Percentiles rank a stretch among this genome's conserved stretches.
Conservation (phyloP, 495 filamentous ascomycete genomes). For the Neurospora sublineolata region DNA sequence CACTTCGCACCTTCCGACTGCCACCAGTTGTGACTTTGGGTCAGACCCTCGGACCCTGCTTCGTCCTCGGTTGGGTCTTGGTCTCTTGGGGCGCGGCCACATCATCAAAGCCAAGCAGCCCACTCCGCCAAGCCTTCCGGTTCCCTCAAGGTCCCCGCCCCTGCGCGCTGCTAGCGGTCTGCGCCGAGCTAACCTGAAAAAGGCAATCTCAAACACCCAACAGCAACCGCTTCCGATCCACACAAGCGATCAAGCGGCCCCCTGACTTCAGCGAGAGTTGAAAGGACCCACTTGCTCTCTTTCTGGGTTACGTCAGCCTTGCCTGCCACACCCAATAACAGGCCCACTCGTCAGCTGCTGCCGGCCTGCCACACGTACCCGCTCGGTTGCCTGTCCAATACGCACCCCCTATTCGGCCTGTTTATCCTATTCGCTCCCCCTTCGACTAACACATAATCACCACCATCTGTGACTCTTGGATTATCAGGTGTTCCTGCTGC, state of each 20-base stretch:
- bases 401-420: constrained; percentile 14
- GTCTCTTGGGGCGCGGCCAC: constrained; percentile 15
- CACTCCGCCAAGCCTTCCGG: background rate
- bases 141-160: background rate
- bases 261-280: background rate
- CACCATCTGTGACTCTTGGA: background rate
- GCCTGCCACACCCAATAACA: background rate
- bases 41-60: constrained; percentile 13
- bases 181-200: background rate
- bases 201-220: background rate
- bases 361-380: background rate
- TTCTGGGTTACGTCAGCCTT: constrained; percentile 16
- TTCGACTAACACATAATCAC: background rate
- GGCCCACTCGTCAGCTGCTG: background rate
- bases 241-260: background rate
- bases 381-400: background rate
- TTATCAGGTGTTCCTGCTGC: background rate
- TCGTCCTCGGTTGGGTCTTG: constrained; percentile 12
- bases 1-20: constrained; percentile 4
- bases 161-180: background rate
- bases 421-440: constrained; percentile 3
- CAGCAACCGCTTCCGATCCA: background rate
- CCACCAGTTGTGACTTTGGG: constrained; percentile 11
- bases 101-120: constrained; percentile 9
- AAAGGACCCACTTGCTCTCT: background rate